Base-by-base conservation (phyloP, 495 filamentous ascomycete genomes). In the Xylaria intraflava region DNA sequence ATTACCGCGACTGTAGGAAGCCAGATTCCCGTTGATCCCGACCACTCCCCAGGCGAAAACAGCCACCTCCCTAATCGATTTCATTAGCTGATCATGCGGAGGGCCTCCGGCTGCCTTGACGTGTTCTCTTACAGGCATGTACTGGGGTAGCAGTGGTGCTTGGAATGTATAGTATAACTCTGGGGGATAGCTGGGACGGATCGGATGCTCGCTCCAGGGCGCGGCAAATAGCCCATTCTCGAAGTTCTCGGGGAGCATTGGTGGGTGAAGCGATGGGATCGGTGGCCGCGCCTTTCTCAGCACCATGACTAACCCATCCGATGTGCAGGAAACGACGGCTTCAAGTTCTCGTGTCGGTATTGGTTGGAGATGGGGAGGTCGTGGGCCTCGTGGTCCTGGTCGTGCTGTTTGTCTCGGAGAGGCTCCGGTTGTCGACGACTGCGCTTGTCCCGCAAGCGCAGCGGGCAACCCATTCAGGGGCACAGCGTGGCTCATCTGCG, bases 241-340 rank as follows among this genome's bases (percentile, higher is more conserved):
- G 59, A 79, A 77, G 46, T 79, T 69, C 31, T 74, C 68, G 3
- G 74, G 66, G 17, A 72, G 64, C 26, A 75, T 67, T 19, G 73
- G 74, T 11, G 72, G 66, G 31, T 78, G 72, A 30, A 72, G 71
- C 26, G 73, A 71, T 14, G 87, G 85, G 36, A 89, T 82, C 3
- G 82, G 74, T 16, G 89, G 84, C 23, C 86, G 76, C 24, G 89
- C 88, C 44, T 80, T 82, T 36, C 89, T 85, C 10, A 95, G 74
- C 26, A 92, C 84, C 16, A 94, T 89, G 8, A 94, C 89, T 11
- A 95, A 72, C 10, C 89, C 89, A 65, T 94, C 90, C 1, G 90
- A 94, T 2, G 89, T 90, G 65, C 89, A 95, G 6, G 89, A 94
- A 33, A 94, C 83, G 17, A 95, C 89, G 11, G 89, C 89, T 68